Conservation (phyloP, 768 basidiomycete genomes). For the Mycena crocata region DNA sequence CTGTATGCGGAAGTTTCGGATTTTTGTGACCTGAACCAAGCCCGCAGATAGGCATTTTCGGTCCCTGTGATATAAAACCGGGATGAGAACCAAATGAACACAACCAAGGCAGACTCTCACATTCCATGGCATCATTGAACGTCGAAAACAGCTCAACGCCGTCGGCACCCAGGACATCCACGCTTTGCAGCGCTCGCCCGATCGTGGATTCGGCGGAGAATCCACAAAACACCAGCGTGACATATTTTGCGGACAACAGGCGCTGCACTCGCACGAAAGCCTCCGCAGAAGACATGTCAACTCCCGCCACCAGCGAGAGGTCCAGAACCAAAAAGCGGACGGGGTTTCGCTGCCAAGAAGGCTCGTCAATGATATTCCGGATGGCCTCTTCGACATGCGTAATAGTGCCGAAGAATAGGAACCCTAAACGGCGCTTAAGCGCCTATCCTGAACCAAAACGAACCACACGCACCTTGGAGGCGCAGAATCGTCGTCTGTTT, state of each 20-base stretch:
- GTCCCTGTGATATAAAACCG: slow-evolving; percentile 73
- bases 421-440: slow-evolving; percentile 59
- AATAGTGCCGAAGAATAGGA: slow-evolving; percentile 95
- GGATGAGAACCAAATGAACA: neutral
- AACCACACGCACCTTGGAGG: slow-evolving; percentile 71
- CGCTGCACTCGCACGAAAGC: slow-evolving; percentile 94
- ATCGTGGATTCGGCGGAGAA: slow-evolving; percentile 71
- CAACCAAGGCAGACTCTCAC: slow-evolving; percentile 54
- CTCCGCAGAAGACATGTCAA: slow-evolving; percentile 96
- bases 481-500: slow-evolving; percentile 90
- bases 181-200: slow-evolving; percentile 79
- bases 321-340: slow-evolving; percentile 93
- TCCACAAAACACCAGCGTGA: slow-evolving; percentile 92
- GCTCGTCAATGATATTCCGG: slow-evolving; percentile 75
- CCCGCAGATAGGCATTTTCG: slow-evolving; percentile 90
- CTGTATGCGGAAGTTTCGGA: slow-evolving; percentile 63
- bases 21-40: slow-evolving; percentile 80
- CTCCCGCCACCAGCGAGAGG: slow-evolving; percentile 84
- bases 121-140: slow-evolving; percentile 93
- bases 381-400: slow-evolving; percentile 90
- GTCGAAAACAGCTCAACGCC: slow-evolving; percentile 86
- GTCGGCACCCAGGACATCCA: slow-evolving; percentile 81
- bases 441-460: neutral
- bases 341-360: slow-evolving; percentile 77
- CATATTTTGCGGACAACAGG: slow-evolving; percentile 76